phyloP scores from a whole-genome alignment of 257 asterid genomes.

The Ophiorrhiza pumila region DNA sequence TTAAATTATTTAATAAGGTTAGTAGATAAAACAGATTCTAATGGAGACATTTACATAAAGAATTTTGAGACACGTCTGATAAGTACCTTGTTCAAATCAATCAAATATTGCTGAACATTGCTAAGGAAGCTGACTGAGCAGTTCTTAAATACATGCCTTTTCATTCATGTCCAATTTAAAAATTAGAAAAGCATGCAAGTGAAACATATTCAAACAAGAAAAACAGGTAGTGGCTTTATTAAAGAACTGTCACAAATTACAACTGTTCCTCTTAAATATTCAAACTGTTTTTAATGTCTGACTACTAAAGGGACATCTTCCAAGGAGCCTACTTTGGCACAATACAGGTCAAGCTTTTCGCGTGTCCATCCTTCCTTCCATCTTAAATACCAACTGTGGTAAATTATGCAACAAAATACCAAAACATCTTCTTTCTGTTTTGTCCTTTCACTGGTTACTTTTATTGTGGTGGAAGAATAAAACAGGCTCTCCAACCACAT shows the following conservation, averaged over 20 bases:
- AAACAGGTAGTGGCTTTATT: neutral
- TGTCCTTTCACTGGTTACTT: neutral
- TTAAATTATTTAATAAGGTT: neutral
- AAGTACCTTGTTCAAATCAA: neutral
- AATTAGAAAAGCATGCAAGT: neutral
- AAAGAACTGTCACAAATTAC: neutral
- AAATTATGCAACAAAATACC: neutral
- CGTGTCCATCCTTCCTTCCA: neutral
- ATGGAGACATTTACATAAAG: neutral
- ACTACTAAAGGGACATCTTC: neutral
- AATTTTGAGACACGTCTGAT: neutral
- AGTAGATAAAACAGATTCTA: neutral
- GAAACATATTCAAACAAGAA: neutral
- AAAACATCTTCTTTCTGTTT: neutral
- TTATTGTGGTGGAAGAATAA: neutral
- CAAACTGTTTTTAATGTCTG: neutral
- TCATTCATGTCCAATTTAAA: neutral
- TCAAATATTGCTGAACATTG: neutral
- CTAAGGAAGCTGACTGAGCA: neutral
- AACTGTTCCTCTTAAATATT: neutral
- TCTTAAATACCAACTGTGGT: neutral
- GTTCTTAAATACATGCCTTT: neutral
- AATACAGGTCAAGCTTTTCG: neutral
- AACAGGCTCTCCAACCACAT: neutral
- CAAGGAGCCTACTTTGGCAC: neutral